A percentile compares a stretch with the other conserved stretches of the same genome.
phyloP scores from a whole-genome alignment of 2,329 filamentous ascomycete species.

The Venturia asperata region DNA sequence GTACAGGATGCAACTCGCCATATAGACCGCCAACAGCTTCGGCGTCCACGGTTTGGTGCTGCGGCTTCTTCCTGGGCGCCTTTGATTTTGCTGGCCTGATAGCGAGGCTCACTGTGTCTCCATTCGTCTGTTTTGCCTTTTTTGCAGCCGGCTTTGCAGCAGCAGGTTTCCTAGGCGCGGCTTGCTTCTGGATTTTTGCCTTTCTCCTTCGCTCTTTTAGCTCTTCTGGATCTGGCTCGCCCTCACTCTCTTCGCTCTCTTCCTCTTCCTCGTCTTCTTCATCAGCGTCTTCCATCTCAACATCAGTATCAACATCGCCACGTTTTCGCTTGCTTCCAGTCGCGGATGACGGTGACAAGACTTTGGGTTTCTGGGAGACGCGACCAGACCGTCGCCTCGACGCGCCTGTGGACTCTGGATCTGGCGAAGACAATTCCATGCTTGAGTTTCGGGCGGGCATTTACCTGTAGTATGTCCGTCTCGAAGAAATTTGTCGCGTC shows the following conservation, averaged over 20 bases:
- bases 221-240: slow-evolving; percentile 36
- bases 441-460: slow-evolving; percentile 17
- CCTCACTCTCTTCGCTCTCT: slow-evolving; percentile 29
- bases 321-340: slow-evolving; percentile 33
- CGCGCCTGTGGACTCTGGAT: slow-evolving; percentile 20
- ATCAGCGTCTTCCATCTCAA: slow-evolving; percentile 24
- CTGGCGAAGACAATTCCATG: slow-evolving; percentile 22
- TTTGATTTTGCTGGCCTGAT: slow-evolving; percentile 46
- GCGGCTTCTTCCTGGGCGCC: slow-evolving; percentile 42
- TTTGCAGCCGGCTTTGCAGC: slow-evolving; percentile 39
- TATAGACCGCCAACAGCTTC: slow-evolving; percentile 51
- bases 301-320: slow-evolving; percentile 26
- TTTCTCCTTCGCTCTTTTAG: slow-evolving; percentile 30
- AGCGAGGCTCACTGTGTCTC: slow-evolving; percentile 45
- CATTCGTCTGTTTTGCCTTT: slow-evolving; percentile 42
- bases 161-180: slow-evolving; percentile 4
- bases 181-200: background rate
- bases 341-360: slow-evolving; percentile 5
- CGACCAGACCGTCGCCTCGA: slow-evolving; percentile 35
- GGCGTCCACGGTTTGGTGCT: slow-evolving; percentile 44
- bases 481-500: slow-evolving; percentile 2
- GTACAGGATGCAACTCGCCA: slow-evolving; percentile 33
- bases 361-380: slow-evolving; percentile 34
- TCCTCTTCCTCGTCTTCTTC: slow-evolving; percentile 29
- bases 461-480: background rate